Evolutionary conservation across 768 basidiomycete species (phyloP), one percentile per base, ranked within the genome.

Genomic region (Agrocybe praecox): DNA sequence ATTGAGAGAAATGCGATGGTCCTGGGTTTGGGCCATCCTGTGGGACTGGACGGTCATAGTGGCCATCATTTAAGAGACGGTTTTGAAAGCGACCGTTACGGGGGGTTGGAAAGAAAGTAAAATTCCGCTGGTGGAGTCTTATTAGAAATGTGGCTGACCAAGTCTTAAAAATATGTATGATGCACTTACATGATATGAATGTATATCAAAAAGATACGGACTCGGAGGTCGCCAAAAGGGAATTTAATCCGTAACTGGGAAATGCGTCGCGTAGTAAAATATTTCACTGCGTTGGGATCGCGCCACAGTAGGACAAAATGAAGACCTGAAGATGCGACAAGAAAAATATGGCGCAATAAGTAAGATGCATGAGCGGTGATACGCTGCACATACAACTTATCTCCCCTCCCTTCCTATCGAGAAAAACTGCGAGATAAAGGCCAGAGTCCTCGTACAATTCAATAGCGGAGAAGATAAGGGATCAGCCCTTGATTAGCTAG

Each of bases 41-140:
- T 71, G 69, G 21, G 71, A 65, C 42, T 72, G 71, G 8, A 69
- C 57, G 46, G 74, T 67, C 12, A 76, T 72, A 11, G 80, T 81
- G 32, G 80, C 74, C 62, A 81, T 77, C 79, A 80, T 82, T 61
- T 67, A 60, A 50, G 43, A 54, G 36, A 43, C 43, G 29, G 29
- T 52, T 54, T 29, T 47, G 44, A 46, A 61, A 49, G 45, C 53
- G 44, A 47, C 19, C 32, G 6, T 50, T 56, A 56, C 42, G 29
- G 52, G 57, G 34, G 44, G 34, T n/a, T 49, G 47, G 49, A 49
- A 51, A 18, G n/a, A 17, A 36, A 42, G 43, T 53, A 54, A 57
- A 48, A 53, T 56, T 44, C 21, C 24, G 26, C 32, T 34, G 52
- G 22, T 19, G 43, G 36, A 51, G 60, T 34, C 47, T 36, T 53